These are phyloP conservation scores for Silene vulgaris DNA, from an alignment of 179 eudicot genomes.

Conservation along the genomic window DNA sequence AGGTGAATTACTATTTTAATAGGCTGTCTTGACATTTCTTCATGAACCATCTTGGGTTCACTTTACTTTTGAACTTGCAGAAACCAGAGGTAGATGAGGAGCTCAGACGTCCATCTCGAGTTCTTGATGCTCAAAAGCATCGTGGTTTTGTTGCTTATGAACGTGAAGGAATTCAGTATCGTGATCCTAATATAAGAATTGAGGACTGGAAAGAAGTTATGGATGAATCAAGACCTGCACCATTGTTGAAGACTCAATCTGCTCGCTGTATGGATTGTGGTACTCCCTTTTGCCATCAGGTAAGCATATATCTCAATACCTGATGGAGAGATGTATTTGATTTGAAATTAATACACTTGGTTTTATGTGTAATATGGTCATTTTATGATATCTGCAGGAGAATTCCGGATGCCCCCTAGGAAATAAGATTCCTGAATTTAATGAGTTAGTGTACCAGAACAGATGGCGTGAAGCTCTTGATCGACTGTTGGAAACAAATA, in stretches of 20 bases:
- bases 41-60: not conserved
- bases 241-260: slow-evolving; percentile 82
- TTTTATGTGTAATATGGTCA: not conserved
- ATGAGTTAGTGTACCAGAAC: slow-evolving; percentile 94
- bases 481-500: slow-evolving; percentile 87
- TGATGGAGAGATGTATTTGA: not conserved
- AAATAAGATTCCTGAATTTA: slow-evolving; percentile 93
- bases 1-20: slow-evolving; percentile 24
- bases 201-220: slow-evolving; percentile 89
- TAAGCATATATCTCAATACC: slow-evolving; percentile 16
- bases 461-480: slow-evolving; percentile 98
- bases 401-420: slow-evolving; percentile 97
- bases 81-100: slow-evolving; percentile 38
- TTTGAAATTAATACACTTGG: not conserved
- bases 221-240: slow-evolving; percentile 72
- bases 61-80: slow-evolving; percentile 23
- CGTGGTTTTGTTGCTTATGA: slow-evolving; percentile 90
- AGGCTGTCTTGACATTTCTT: too few relatives aligned
- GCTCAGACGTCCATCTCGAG: slow-evolving; percentile 55
- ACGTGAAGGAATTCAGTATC: slow-evolving; percentile 75
- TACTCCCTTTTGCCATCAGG: slow-evolving; percentile 99
- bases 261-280: slow-evolving; percentile 99
- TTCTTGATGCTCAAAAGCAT: slow-evolving; percentile 65
- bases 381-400: slow-evolving; percentile 45
- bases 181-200: slow-evolving; percentile 77